A percentile compares a stretch with the other conserved stretches of the same genome.
Conservation (phyloP, 768 basidiomycete genomes). For the Trametes elegans region DNA sequence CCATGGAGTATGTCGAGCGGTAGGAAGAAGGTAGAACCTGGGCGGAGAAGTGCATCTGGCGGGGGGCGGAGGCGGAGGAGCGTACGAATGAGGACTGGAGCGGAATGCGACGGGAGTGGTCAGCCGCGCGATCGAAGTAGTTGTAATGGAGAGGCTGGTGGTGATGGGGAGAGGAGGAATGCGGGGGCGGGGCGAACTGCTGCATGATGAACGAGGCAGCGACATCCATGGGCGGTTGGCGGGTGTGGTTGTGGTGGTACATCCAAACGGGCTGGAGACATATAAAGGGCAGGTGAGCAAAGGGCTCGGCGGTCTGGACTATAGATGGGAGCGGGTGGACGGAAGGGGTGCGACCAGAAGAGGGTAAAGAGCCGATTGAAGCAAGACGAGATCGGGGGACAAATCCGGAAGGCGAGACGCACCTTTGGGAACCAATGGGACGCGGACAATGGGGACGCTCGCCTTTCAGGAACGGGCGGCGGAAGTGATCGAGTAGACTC, state of each 20-base stretch:
- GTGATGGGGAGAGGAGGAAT: constrained; percentile 13
- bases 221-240: constrained; percentile 21
- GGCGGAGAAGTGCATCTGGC: constrained; percentile 11
- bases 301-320: constrained; percentile 12
- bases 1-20: constrained; percentile 14
- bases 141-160: constrained; percentile 15
- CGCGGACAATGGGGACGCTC: constrained; percentile 4
- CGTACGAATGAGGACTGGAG: constrained; percentile 19
- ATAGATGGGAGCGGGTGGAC: constrained; percentile 12
- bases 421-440: constrained; percentile 14
- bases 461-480: constrained; percentile 19
- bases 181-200: constrained; percentile 4
- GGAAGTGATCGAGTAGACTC: constrained; percentile 22
- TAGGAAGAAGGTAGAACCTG: constrained; percentile 11
- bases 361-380: constrained; percentile 13
- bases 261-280: not conserved
- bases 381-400: constrained; percentile 13
- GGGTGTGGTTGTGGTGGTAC: constrained; percentile 5
- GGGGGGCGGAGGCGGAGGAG: constrained; percentile 21
- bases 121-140: constrained; percentile 13
- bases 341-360: constrained; percentile 9
- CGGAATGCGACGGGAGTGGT: constrained; percentile 13
- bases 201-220: constrained; percentile 17
- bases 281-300: constrained; percentile 14
- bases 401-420: constrained; percentile 19